These are phyloP conservation scores for Fusarium sp. DNA, from an alignment of 2,329 filamentous ascomycete species.

Conservation along the genomic window DNA sequence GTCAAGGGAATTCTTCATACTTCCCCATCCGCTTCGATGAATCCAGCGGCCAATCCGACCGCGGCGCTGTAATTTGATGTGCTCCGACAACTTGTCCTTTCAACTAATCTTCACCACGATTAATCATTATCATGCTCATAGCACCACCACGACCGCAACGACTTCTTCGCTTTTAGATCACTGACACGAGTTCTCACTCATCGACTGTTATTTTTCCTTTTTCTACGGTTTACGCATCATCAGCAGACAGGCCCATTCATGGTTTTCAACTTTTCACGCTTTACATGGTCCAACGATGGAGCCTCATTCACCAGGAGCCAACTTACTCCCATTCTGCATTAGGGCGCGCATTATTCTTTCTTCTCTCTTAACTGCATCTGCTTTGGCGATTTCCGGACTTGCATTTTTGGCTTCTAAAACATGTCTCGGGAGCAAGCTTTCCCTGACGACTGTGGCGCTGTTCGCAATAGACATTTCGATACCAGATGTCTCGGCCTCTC, in stretches of 20 bases:
- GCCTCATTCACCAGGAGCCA: conserved; percentile 32
- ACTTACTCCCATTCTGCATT: conserved; percentile 29
- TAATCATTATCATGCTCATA: conserved; percentile 41
- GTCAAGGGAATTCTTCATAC: conserved; percentile 19
- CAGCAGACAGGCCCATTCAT: conserved; percentile 25
- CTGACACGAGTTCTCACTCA: conserved; percentile 37
- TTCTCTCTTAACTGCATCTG: conserved; percentile 30
- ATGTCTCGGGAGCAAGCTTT: conserved; percentile 32
- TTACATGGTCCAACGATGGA: conserved; percentile 29
- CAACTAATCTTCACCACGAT: conserved; percentile 27
- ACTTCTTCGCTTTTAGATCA: conserved; percentile 42
- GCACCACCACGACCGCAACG: conserved; percentile 42
- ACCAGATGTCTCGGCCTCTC: conserved; percentile 35
- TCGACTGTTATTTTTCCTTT: conserved; percentile 27
- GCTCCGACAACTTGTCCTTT: conserved; percentile 8
- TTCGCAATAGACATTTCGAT: conserved; percentile 33
- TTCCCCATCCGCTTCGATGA: conserved; percentile 10
- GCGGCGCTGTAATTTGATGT: conserved; percentile 17
- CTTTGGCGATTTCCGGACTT: conserved; percentile 29
- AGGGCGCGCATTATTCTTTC: conserved; percentile 35
- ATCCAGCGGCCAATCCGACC: conserved; percentile 15
- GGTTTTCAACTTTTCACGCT: conserved; percentile 32
- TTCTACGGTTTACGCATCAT: conserved; percentile 40
- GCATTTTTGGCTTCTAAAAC: conserved; percentile 36
- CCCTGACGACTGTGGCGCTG: conserved; percentile 30